These are phyloP conservation scores for Helicostylum pulchrum DNA, from an alignment of 192 early-diverging fungal species.

Conservation along the genomic window DNA sequence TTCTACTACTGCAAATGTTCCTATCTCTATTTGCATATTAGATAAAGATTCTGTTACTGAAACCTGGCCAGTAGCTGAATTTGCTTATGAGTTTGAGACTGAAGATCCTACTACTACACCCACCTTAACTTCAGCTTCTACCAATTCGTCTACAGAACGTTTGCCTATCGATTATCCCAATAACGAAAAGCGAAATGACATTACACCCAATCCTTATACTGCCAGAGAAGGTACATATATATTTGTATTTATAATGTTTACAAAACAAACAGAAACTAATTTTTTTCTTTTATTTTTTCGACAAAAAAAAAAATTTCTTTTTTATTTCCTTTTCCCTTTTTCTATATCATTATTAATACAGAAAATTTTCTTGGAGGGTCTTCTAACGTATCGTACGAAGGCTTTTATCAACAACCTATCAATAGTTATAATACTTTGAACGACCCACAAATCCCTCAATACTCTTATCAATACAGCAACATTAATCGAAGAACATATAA, in stretches of 20 bases:
- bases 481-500: background rate
- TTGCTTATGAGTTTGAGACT: constrained; percentile 29
- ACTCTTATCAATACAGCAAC: too few relatives aligned
- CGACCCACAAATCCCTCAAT: too few relatives aligned
- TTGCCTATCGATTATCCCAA: too few relatives aligned
- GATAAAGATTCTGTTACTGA: constrained; percentile 41
- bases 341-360: background rate
- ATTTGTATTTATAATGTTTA: too few relatives aligned
- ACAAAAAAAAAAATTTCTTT: too few relatives aligned
- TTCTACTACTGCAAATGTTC: constrained; percentile 39
- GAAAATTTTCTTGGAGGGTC: constrained; percentile 1
- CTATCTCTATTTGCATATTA: constrained; percentile 43
- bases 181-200: background rate
- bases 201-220: background rate
- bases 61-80: constrained; percentile 47
- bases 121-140: background rate
- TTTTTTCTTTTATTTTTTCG: background rate
- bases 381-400: constrained; percentile 3
- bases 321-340: background rate
- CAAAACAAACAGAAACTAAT: background rate
- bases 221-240: background rate
- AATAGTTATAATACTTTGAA: background rate
- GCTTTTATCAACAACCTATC: constrained; percentile 6
- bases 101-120: background rate
- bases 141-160: too few relatives aligned